These are phyloP conservation scores for Xylaria venustula DNA, from an alignment of 495 filamentous ascomycete species.

Conservation along the genomic window DNA sequence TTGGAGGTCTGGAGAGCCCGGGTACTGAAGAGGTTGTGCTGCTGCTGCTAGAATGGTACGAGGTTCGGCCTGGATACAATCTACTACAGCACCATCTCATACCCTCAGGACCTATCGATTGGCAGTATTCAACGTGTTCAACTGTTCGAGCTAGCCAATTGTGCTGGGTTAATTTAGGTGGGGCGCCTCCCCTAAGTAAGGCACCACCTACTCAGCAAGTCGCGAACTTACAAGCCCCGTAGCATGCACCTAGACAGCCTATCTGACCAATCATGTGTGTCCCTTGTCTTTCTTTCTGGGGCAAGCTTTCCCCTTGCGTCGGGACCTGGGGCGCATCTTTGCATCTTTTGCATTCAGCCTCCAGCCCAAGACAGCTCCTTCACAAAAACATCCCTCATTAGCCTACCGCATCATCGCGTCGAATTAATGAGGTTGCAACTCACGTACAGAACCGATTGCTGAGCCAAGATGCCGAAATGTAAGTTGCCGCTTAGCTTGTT, in stretches of 20 bases:
- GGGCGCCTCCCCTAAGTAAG: neutral
- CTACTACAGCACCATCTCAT: too few relatives aligned
- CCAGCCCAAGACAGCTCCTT: too few relatives aligned
- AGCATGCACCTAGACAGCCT: neutral
- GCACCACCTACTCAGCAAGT: neutral
- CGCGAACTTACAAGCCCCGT: too few relatives aligned
- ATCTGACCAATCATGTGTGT: neutral
- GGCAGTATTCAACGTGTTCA: slow-evolving; percentile 18
- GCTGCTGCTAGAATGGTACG: too few relatives aligned
- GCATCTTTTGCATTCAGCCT: too few relatives aligned
- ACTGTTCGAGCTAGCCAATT: slow-evolving; percentile 32
- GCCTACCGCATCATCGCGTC: too few relatives aligned
- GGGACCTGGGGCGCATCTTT: neutral
- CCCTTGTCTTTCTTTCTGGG: neutral
- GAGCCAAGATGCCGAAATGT: slow-evolving; percentile 47
- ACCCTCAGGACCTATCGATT: slow-evolving; percentile 1
- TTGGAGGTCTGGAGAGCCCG: neutral
- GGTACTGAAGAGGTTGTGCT: too few relatives aligned
- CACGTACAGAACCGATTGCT: too few relatives aligned
- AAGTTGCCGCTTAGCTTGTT: too few relatives aligned
- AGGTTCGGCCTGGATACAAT: too few relatives aligned
- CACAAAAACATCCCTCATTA: too few relatives aligned
- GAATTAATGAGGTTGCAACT: too few relatives aligned
- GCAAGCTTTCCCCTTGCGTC: neutral
- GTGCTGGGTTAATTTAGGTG: neutral